phyloP scores from a whole-genome alignment of 2,329 filamentous ascomycete species.

The Pseudocercospora fijiensis region DNA sequence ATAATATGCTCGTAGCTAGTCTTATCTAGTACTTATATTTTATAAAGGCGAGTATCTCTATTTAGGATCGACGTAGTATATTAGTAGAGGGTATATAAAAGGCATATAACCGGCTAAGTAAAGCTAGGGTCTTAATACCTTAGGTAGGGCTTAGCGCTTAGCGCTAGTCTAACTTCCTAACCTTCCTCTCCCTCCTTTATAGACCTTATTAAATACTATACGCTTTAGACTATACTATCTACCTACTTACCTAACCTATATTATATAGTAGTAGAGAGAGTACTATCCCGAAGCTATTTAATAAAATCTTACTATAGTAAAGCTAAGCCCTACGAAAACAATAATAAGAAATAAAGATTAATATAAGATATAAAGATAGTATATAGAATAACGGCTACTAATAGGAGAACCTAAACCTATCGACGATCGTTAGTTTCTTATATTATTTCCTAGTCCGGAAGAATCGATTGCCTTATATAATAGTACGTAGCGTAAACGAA shows the following conservation, averaged over 20 bases:
- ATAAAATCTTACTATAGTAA: background rate
- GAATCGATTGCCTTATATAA: background rate
- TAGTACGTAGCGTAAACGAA: background rate
- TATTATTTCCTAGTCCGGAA: background rate
- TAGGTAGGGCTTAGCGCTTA: too few species aligned
- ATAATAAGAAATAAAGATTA: background rate
- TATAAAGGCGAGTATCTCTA: slow-evolving; percentile 10
- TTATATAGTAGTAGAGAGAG: slow-evolving; percentile 5
- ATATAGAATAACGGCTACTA: background rate
- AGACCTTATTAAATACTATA: too few species aligned
- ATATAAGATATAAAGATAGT: background rate
- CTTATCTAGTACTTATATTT: slow-evolving; percentile 6
- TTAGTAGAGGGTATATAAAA: too few species aligned
- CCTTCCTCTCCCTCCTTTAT: too few species aligned
- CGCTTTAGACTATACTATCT: too few species aligned
- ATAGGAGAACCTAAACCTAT: background rate
- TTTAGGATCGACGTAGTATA: background rate
- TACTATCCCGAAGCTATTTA: slow-evolving; percentile 1
- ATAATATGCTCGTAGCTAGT: slow-evolving; percentile 60
- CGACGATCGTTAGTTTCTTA: too few species aligned
- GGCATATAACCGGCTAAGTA: too few species aligned
- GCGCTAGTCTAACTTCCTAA: too few species aligned
- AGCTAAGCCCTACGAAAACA: background rate
- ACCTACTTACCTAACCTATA: too few species aligned
- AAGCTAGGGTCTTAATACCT: too few species aligned